Percentiles rank a stretch among this genome's conserved stretches.
Evolutionary conservation across 108 stramenopile genomes (phyloP).

Genomic region (Pseudonitzschia multiseries): DNA sequence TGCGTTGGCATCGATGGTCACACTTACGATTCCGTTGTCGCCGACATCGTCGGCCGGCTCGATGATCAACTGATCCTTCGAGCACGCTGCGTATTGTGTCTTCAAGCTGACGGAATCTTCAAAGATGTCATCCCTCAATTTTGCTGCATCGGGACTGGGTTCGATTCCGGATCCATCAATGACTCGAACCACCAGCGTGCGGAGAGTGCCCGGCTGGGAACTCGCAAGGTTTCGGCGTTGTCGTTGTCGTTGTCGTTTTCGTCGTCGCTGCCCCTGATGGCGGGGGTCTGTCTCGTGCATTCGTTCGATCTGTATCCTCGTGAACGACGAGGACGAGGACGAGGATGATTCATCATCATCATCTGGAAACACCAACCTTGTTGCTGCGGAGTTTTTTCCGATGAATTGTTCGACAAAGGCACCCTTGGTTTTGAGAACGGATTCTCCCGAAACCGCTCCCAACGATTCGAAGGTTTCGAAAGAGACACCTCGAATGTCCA

Average conservation of each 20-base stretch:
- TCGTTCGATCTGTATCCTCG: neutral
- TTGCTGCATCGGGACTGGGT: neutral
- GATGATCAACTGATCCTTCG: slow-evolving; percentile 4
- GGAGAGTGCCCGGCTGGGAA: neutral
- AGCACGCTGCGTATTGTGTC: slow-evolving; percentile 8
- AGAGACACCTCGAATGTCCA: neutral
- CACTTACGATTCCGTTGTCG: neutral
- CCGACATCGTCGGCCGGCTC: neutral
- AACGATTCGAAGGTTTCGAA: neutral
- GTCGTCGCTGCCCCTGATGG: neutral
- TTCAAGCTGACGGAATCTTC: neutral
- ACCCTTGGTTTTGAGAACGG: neutral
- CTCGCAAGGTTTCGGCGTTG: neutral
- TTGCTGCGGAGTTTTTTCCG: no score
- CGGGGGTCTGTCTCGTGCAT: neutral
- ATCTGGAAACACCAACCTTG: no score
- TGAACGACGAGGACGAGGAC: neutral
- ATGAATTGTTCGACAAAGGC: neutral
- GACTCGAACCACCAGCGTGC: slow-evolving; percentile 12
- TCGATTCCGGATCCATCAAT: neutral
- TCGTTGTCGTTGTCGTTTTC: no score
- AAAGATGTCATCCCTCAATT: slow-evolving; percentile 8
- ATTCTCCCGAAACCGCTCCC: neutral
- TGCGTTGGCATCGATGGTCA: neutral
- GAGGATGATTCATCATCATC: no score